phyloP scores from a whole-genome alignment of 352 stramenopile genomes.

The Globisporangium mamillatum region DNA sequence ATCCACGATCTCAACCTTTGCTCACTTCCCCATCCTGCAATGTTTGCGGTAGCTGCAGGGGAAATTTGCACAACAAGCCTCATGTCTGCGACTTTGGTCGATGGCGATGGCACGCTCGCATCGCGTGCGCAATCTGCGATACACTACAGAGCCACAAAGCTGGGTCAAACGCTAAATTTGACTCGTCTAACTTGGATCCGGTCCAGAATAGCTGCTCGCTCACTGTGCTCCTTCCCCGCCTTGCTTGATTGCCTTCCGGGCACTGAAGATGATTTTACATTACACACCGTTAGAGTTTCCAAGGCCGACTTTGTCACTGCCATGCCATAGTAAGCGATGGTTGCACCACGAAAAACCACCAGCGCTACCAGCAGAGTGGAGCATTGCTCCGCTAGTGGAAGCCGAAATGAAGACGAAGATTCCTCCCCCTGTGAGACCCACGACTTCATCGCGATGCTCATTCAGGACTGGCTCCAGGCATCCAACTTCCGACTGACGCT shows the following conservation, averaged over 20 bases:
- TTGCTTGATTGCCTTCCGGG: not conserved
- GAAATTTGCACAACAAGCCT: not conserved
- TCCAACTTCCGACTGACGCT: constrained; percentile 32
- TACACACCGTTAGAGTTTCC: not conserved
- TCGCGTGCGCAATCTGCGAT: not conserved
- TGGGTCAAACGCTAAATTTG: not conserved
- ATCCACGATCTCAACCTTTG: not conserved
- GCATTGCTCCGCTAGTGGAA: not conserved
- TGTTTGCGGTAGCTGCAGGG: not conserved
- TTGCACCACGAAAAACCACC: not conserved
- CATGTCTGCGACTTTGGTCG: too few species aligned
- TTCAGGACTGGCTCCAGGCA: constrained; percentile 49
- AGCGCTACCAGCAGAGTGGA: not conserved
- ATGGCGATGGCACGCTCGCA: not conserved
- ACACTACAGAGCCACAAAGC: not conserved
- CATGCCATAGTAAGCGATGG: not conserved
- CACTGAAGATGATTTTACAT: not conserved
- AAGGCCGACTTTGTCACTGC: not conserved
- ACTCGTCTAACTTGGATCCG: not conserved
- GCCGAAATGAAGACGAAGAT: constrained; percentile 13
- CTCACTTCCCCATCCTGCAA: not conserved
- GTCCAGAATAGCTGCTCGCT: not conserved
- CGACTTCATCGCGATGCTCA: constrained; percentile 29
- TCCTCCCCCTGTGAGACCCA: not conserved
- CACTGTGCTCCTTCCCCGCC: not conserved